Percentiles rank a stretch among this genome's conserved stretches.
These are phyloP conservation scores for Suillus paluster DNA, from an alignment of 768 basidiomycete species.

Conservation along the genomic window DNA sequence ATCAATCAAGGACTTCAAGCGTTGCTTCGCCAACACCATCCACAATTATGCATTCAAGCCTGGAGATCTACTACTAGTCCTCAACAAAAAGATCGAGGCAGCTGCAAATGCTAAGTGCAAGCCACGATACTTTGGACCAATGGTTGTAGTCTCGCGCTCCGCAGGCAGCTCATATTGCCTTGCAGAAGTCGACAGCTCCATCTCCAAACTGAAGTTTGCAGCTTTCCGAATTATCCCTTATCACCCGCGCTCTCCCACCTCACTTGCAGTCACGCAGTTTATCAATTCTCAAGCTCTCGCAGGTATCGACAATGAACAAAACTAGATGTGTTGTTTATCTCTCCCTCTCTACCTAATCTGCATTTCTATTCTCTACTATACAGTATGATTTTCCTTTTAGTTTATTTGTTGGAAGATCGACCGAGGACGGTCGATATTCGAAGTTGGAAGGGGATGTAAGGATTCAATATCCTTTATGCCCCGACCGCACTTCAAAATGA, in stretches of 20 bases:
- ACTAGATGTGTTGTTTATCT: too few relatives aligned
- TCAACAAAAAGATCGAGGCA: background rate
- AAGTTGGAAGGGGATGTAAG: too few relatives aligned
- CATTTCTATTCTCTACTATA: too few relatives aligned
- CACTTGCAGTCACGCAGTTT: conserved; percentile 2
- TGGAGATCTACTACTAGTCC: conserved; percentile 15
- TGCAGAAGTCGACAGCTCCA: background rate
- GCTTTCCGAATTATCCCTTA: too few relatives aligned
- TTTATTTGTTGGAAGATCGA: too few relatives aligned
- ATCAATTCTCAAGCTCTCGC: background rate
- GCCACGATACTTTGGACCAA: background rate
- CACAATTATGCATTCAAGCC: conserved; percentile 29
- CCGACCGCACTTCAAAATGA: too few relatives aligned
- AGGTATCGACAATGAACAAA: background rate
- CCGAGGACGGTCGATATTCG: too few relatives aligned
- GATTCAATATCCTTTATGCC: too few relatives aligned
- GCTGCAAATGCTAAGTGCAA: background rate
- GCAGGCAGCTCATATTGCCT: too few relatives aligned
- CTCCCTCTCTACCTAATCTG: too few relatives aligned
- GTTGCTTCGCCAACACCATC: conserved; percentile 20
- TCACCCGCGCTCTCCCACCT: background rate
- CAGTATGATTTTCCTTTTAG: too few relatives aligned
- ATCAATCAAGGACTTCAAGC: conserved; percentile 15
- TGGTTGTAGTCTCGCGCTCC: too few relatives aligned
- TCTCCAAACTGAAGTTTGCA: background rate